Evolutionary conservation across 2,329 filamentous ascomycete species (phyloP), one percentile per base, ranked within the genome.

Genomic region (Claviceps fusiformis): DNA sequence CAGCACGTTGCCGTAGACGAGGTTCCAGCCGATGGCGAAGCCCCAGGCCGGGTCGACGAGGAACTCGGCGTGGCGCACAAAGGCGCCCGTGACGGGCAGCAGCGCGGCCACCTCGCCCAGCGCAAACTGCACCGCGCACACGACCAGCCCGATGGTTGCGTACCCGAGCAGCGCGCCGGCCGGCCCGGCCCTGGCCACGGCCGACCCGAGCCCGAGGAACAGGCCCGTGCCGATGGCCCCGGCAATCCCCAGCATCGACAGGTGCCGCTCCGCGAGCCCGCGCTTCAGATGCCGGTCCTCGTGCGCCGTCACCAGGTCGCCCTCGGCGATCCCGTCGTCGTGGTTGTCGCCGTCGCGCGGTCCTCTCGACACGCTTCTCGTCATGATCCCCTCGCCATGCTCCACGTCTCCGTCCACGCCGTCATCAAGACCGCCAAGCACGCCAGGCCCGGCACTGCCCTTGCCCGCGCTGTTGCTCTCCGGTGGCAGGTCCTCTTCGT

Each of bases 191-290:
- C 67, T 74, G 59, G 71, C 68, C 29, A 83, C 73, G 19, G 79
- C 77, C 56, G 69, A 65, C 59, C 80, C 79, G 39, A 80, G 76
- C 19, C 79, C 78, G 43, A 82, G 76, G 64, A 83, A 82, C 52
- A 82, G 73, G 54, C 80, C 79, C 50, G 80, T 81, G 59, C 80
- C 79, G 57, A 82, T 82, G 57, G 79, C 76, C 54, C 80, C 80
- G 53, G 79, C 79, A 55, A 83, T 81, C 61, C 77, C 80, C 58
- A 82, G 74, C 78, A 82, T 82, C 60, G 80, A 78, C 58, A 83
- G 70, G 65, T 82, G 80, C 71, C 61, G 61, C 54, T 62, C 59
- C 6, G 56, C 44, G 24, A 63, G 60, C 24, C 72, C 72, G 56
- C 74, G 73, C 61, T 70, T 71, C 54, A 80, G 70, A 58, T 73